Conservation (phyloP, 257 asterid species). For the Ajuga chamaepitys region DNA sequence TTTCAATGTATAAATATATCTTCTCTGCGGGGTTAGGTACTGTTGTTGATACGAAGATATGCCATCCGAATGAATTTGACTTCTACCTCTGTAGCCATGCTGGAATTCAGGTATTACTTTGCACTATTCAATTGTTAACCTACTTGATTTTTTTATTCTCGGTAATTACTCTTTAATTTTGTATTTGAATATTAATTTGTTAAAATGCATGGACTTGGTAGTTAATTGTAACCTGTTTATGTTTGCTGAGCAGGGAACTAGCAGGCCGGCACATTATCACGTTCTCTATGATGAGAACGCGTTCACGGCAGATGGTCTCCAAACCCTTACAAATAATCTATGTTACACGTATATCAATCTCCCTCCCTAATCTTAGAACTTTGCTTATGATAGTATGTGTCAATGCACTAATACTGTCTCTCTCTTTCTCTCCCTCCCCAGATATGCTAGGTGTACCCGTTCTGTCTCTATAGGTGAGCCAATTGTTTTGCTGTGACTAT, state of each 20-base stretch:
- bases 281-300: constrained; percentile 68
- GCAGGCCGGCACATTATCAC: constrained; percentile 83
- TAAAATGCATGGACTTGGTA: no score
- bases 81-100: constrained; percentile 83
- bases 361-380: not conserved
- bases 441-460: constrained; percentile 75
- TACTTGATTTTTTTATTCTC: no score
- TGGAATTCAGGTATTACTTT: constrained; percentile 61
- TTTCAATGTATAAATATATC: not conserved
- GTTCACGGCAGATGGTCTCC: constrained; percentile 67
- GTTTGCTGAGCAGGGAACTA: constrained; percentile 54
- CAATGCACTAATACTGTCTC: not conserved
- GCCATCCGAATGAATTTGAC: constrained; percentile 78
- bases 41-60: constrained; percentile 65
- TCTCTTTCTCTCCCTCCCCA: constrained; percentile 11
- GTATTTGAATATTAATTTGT: no score
- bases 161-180: no score
- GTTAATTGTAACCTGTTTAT: not conserved
- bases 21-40: constrained; percentile 43
- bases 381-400: not conserved
- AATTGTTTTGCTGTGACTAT: not conserved
- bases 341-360: constrained; percentile 60
- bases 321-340: constrained; percentile 48
- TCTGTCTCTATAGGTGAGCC: constrained; percentile 64
- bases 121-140: not conserved